Conservation (phyloP, 2,329 filamentous ascomycete genomes). For the Trichoderma guizhouense region DNA sequence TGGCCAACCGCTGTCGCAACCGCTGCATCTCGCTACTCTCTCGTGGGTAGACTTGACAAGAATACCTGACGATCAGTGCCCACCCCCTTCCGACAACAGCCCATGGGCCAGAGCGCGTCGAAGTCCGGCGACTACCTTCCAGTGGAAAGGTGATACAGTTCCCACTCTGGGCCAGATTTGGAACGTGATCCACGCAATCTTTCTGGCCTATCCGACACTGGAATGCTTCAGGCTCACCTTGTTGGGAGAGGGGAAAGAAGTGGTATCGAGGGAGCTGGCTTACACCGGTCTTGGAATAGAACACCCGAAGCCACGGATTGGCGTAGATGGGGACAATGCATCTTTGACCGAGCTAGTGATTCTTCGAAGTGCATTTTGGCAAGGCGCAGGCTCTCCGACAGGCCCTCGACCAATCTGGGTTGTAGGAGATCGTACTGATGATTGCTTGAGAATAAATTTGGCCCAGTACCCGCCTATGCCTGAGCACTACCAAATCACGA, state of each 20-base stretch:
- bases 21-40: constrained; percentile 23
- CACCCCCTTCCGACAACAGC: constrained; percentile 31
- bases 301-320: constrained; percentile 37
- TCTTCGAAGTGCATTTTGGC: constrained; percentile 58
- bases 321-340: constrained; percentile 9
- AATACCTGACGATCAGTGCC: not conserved
- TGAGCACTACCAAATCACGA: constrained; percentile 36
- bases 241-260: constrained; percentile 20
- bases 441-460: constrained; percentile 28
- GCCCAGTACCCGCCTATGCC: not conserved
- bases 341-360: constrained; percentile 32
- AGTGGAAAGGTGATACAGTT: constrained; percentile 37
- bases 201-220: constrained; percentile 28
- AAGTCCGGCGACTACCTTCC: constrained; percentile 41
- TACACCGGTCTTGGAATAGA: constrained; percentile 35
- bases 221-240: constrained; percentile 27
- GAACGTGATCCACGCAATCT: constrained; percentile 48
- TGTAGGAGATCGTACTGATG: constrained; percentile 38
- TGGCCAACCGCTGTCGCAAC: constrained; percentile 23
- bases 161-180: constrained; percentile 47
- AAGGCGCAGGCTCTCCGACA: constrained; percentile 62
- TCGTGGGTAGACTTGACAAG: constrained; percentile 21
- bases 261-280: constrained; percentile 36
- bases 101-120: constrained; percentile 49
- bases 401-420: constrained; percentile 59